Percentiles rank a stretch among this genome's conserved stretches.
Evolutionary conservation across 1,284 basidiomycete genomes (phyloP).

Genomic region (Cutaneotrichosporon sp.): DNA sequence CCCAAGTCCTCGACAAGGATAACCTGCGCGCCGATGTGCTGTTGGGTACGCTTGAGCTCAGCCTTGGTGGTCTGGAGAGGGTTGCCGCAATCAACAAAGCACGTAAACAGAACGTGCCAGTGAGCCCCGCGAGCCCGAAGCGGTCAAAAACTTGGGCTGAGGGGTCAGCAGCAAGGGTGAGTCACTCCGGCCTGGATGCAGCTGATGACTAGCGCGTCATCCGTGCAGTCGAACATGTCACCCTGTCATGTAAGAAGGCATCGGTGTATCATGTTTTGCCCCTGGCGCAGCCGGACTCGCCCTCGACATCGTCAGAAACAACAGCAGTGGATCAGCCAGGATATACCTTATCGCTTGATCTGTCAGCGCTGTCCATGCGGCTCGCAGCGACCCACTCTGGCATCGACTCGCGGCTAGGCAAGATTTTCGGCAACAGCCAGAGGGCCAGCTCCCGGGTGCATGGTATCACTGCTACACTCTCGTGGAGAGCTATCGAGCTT

Average conservation of each 20-base stretch:
- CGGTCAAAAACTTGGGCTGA: constrained; percentile 8
- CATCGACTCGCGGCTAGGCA: constrained; percentile 34
- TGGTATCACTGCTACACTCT: constrained; percentile 28
- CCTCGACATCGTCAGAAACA: neutral
- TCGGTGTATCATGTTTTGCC: constrained; percentile 17
- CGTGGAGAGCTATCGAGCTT: constrained; percentile 30
- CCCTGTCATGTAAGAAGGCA: constrained; percentile 24
- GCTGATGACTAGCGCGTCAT: constrained; percentile 31
- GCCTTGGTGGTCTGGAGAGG: constrained; percentile 28
- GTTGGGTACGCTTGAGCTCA: constrained; percentile 25
- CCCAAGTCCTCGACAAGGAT: constrained; percentile 33
- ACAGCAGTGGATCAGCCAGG: neutral
- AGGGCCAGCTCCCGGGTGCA: constrained; percentile 28
- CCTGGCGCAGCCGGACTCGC: neutral
- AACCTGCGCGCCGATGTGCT: constrained; percentile 28
- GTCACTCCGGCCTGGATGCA: neutral
- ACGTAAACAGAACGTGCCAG: neutral
- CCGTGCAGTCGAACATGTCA: constrained; percentile 32
- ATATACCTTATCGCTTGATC: constrained; percentile 33
- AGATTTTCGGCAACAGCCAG: constrained; percentile 36
- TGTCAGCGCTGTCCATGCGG: constrained; percentile 19
- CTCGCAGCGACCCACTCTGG: constrained; percentile 35
- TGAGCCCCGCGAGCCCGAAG: neutral
- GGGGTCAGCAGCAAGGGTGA: constrained; percentile 18
- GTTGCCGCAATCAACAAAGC: constrained; percentile 18